These are phyloP conservation scores for Pluteus cervinus DNA, from an alignment of 768 basidiomycete species.

Conservation along the genomic window DNA sequence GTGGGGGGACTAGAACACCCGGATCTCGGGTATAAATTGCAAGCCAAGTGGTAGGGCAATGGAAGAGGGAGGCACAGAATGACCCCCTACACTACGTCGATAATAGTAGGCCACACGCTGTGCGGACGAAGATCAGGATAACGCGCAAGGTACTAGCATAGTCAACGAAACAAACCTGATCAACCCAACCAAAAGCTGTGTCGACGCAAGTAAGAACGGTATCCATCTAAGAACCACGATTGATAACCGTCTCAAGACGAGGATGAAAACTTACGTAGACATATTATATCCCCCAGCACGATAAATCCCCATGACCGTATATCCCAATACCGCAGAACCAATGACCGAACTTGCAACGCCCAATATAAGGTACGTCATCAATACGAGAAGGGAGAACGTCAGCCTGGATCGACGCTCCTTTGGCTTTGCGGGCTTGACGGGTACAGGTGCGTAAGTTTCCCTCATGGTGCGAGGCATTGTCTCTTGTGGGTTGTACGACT, in stretches of 20 bases:
- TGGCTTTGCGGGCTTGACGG: slow-evolving; percentile 16
- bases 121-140: background rate
- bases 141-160: slow-evolving; percentile 2
- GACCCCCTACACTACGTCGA: slow-evolving; percentile 37
- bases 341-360: slow-evolving; percentile 41
- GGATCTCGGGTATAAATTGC: too few species aligned
- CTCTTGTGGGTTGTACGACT: too few species aligned
- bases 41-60: too few species aligned
- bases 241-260: slow-evolving; percentile 1
- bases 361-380: slow-evolving; percentile 33
- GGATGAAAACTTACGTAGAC: slow-evolving; percentile 35
- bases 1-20: too few species aligned
- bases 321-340: slow-evolving; percentile 41
- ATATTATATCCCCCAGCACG: slow-evolving; percentile 39
- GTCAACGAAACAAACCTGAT: slow-evolving; percentile 25
- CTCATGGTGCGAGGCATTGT: too few species aligned
- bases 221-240: slow-evolving; percentile 30
- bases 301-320: slow-evolving; percentile 38
- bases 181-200: slow-evolving; percentile 35
- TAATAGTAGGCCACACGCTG: slow-evolving; percentile 40
- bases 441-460: too few species aligned
- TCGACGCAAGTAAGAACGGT: slow-evolving; percentile 37
- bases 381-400: slow-evolving; percentile 40
- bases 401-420: slow-evolving; percentile 40
- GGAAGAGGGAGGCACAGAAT: too few species aligned